phyloP scores from a whole-genome alignment of 495 filamentous ascomycete genomes.

The Neurospora discreta region DNA sequence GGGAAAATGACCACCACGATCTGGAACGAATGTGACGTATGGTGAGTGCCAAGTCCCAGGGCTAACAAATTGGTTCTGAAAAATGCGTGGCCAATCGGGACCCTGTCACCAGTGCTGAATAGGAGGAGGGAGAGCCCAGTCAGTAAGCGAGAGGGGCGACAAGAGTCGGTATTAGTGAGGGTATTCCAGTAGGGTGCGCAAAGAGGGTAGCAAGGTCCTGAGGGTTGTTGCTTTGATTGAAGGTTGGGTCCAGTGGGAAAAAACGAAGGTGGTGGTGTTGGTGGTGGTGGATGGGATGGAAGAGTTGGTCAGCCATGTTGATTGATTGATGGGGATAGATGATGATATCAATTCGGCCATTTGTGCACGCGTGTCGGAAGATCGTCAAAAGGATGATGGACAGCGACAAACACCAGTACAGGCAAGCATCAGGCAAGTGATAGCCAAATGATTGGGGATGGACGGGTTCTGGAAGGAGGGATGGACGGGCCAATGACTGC shows the following conservation, averaged over 20 bases:
- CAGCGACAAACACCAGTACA: neutral
- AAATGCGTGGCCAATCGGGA: neutral
- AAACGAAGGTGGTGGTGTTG: neutral
- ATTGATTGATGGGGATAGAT: neutral
- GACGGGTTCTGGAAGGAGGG: neutral
- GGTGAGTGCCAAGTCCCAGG: slow-evolving; percentile 4
- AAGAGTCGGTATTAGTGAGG: neutral
- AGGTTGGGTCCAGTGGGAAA: neutral
- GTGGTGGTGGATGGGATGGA: neutral
- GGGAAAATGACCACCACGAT: neutral
- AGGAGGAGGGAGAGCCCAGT: neutral
- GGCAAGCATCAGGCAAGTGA: neutral
- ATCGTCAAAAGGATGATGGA: neutral
- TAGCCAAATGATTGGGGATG: neutral
- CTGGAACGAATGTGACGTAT: slow-evolving; percentile 7
- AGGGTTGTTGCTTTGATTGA: neutral
- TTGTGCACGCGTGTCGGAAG: neutral
- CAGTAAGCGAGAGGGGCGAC: neutral
- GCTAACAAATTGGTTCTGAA: neutral
- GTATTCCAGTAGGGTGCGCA: neutral
- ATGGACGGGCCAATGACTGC: neutral
- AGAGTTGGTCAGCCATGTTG: neutral
- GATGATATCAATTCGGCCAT: neutral
- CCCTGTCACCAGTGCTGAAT: neutral
- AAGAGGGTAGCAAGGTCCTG: neutral